These are phyloP conservation scores for Alternaria incomplexa DNA, from an alignment of 2,329 filamentous ascomycete genomes.

Conservation along the genomic window DNA sequence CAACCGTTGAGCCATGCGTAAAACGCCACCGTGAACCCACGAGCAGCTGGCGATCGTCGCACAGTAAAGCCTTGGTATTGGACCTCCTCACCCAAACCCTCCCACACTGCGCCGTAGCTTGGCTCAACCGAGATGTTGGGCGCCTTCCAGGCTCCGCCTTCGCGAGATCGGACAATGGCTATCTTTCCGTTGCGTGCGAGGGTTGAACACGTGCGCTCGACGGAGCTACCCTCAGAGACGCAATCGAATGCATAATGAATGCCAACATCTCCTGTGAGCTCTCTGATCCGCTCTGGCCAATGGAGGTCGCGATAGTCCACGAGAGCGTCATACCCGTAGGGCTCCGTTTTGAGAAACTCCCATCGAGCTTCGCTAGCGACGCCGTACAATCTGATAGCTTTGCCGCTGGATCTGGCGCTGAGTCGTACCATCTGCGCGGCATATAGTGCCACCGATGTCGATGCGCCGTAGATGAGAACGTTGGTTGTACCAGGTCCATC, in stretches of 20 bases:
- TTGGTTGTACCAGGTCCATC: conserved; percentile 4
- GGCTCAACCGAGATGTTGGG: conserved; percentile 26
- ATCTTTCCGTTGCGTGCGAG: conserved; percentile 24
- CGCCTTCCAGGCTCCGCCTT: conserved; percentile 36
- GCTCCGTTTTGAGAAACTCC: conserved; percentile 34
- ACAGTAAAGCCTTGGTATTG: conserved; percentile 45
- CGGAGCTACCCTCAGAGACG: conserved; percentile 49
- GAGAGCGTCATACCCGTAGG: conserved; percentile 31
- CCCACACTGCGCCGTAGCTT: conserved; percentile 53
- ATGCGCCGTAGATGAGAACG: conserved; percentile 43
- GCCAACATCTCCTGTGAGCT: conserved; percentile 14
- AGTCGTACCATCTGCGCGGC: conserved; percentile 41
- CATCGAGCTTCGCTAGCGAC: conserved; percentile 13
- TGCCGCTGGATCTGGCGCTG: neutral
- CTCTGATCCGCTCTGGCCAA: neutral
- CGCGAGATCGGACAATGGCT: conserved; percentile 40
- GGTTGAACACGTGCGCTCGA: conserved; percentile 35
- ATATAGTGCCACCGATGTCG: conserved; percentile 44
- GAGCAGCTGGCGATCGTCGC: conserved; percentile 19
- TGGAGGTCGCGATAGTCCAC: neutral
- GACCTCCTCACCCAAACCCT: conserved; percentile 51
- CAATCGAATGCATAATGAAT: conserved; percentile 50
- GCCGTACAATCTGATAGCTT: neutral
- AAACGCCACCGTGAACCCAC: conserved; percentile 42
- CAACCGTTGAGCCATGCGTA: conserved; percentile 43